Evolutionary conservation across 768 basidiomycete genomes (phyloP).

Genomic region (Kwoniella dendrophila): DNA sequence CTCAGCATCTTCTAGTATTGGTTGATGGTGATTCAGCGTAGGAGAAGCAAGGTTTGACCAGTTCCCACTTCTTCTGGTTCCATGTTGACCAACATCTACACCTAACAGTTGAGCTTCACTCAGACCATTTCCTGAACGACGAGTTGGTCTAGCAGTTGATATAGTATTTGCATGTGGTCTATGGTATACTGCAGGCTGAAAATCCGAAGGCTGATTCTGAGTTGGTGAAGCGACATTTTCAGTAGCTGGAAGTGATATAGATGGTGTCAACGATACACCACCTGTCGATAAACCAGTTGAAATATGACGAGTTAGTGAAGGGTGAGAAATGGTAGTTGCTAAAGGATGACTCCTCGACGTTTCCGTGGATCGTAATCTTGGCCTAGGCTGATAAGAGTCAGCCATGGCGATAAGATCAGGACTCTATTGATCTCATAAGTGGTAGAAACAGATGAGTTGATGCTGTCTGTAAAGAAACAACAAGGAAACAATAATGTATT

Average conservation of each 20-base stretch:
- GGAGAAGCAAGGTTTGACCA: conserved; percentile 20
- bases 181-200: conserved; percentile 7
- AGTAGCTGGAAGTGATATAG: conserved; percentile 3
- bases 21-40: background rate
- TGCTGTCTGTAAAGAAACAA: background rate
- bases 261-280: conserved; percentile 6
- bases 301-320: conserved; percentile 22
- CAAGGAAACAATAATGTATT: background rate
- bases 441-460: background rate
- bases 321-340: conserved; percentile 11
- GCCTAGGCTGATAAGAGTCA: conserved; percentile 14
- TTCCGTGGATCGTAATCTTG: conserved; percentile 4
- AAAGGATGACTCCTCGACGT: conserved; percentile 16
- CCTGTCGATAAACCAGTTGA: background rate
- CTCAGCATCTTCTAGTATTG: conserved; percentile 10
- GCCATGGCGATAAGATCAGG: conserved; percentile 2
- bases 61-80: background rate
- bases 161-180: conserved; percentile 20
- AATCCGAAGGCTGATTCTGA: background rate
- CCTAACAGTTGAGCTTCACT: conserved; percentile 32
- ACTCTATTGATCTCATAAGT: background rate
- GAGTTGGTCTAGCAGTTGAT: conserved; percentile 11
- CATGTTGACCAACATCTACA: conserved; percentile 11
- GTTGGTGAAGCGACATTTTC: background rate
- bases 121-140: conserved; percentile 7